Percentiles rank a stretch among this genome's conserved stretches.
phyloP scores from a whole-genome alignment of 352 stramenopile species.

The Pythium insidiosum region DNA sequence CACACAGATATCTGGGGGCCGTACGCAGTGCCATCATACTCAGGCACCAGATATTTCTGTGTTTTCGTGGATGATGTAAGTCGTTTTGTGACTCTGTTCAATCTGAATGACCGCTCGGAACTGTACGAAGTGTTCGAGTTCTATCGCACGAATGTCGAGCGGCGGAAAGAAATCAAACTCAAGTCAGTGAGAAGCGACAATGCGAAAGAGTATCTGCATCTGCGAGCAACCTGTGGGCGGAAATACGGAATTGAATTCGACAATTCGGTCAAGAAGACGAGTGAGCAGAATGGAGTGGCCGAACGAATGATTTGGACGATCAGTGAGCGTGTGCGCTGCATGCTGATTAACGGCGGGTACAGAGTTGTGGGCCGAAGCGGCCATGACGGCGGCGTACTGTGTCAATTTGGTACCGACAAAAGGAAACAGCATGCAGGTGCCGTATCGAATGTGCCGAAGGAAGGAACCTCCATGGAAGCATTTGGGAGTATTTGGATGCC shows the following conservation, averaged over 20 bases:
- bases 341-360: not conserved
- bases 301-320: conserved; percentile 2
- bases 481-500: not conserved
- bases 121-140: conserved; percentile 6
- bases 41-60: conserved; percentile 8
- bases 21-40: conserved; percentile 8
- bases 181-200: conserved; percentile 10
- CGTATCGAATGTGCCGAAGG: too few species aligned
- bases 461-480: too few species aligned
- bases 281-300: conserved; percentile 12
- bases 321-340: not conserved
- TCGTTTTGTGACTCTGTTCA: conserved; percentile 8
- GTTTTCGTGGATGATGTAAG: conserved; percentile 14
- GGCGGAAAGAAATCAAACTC: conserved; percentile 10
- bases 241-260: conserved; percentile 10
- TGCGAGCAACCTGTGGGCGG: not conserved
- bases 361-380: conserved; percentile 13
- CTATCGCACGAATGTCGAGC: conserved; percentile 8
- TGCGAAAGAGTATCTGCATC: conserved; percentile 1
- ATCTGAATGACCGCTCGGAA: conserved; percentile 7
- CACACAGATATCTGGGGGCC: conserved; percentile 14
- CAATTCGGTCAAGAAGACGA: conserved; percentile 7
- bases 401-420: conserved; percentile 10
- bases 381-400: conserved; percentile 6
- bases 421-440: conserved; percentile 3